phyloP scores from a whole-genome alignment of 768 basidiomycete species.

The Amyloporia xantha region DNA sequence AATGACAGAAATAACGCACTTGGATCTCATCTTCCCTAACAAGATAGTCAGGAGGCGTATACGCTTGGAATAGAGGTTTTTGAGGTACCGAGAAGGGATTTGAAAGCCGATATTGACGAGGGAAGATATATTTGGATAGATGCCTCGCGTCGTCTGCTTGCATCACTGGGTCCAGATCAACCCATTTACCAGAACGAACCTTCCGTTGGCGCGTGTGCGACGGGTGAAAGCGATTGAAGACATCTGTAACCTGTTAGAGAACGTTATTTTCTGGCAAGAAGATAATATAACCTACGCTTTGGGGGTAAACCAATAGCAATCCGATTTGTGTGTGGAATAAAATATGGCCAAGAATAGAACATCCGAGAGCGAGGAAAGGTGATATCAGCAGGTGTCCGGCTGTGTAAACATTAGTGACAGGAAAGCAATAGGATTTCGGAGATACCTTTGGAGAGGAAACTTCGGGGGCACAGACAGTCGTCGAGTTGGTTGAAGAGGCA shows the following conservation, averaged over 20 bases:
- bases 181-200: slow-evolving; percentile 22
- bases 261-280: background rate
- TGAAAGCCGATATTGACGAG: slow-evolving; percentile 64
- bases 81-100: slow-evolving; percentile 43
- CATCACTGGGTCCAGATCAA: slow-evolving; percentile 40
- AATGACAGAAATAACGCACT: slow-evolving; percentile 29
- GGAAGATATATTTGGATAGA: slow-evolving; percentile 80
- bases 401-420: slow-evolving; percentile 13
- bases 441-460: background rate
- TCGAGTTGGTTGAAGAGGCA: background rate
- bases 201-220: slow-evolving; percentile 32
- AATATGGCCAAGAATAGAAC: slow-evolving; percentile 61
- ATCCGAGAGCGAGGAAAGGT: slow-evolving; percentile 47
- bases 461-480: background rate
- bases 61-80: slow-evolving; percentile 21
- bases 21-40: slow-evolving; percentile 68
- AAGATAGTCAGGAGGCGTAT: slow-evolving; percentile 42
- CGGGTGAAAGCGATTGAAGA: slow-evolving; percentile 52
- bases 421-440: background rate
- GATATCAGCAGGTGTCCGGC: slow-evolving; percentile 44
- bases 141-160: slow-evolving; percentile 50
- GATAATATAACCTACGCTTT: slow-evolving; percentile 42
- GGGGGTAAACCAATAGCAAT: slow-evolving; percentile 62
- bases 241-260: slow-evolving; percentile 54
- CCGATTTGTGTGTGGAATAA: slow-evolving; percentile 39